A percentile compares a stretch with the other conserved stretches of the same genome.
Conservation (phyloP, 768 basidiomycete genomes). For the Mycena rosella region DNA sequence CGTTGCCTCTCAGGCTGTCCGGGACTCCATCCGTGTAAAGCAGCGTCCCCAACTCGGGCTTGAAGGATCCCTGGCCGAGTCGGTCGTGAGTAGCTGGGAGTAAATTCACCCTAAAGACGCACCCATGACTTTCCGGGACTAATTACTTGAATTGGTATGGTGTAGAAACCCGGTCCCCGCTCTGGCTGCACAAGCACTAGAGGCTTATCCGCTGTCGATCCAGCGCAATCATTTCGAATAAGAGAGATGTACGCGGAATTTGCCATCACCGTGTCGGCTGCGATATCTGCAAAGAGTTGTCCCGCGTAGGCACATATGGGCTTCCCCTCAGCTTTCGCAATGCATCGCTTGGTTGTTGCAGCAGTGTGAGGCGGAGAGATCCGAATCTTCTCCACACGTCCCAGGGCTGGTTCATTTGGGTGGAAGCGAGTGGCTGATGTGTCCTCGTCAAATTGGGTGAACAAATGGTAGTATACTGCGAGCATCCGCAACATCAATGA, state of each 20-base stretch:
- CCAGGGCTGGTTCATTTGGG: neutral
- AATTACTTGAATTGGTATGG: neutral
- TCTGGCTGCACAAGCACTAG: neutral
- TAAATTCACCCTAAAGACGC: too few relatives aligned
- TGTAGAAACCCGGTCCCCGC: neutral
- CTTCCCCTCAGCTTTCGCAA: conserved; percentile 5
- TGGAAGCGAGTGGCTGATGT: neutral
- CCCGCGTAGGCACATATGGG: neutral
- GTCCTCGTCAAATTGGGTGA: conserved; percentile 5
- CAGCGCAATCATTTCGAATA: neutral
- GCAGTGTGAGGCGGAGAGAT: neutral
- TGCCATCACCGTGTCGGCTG: too few relatives aligned
- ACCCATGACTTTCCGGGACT: too few relatives aligned
- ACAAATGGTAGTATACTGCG: conserved; percentile 17
- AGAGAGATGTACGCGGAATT: neutral
- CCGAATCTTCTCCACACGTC: neutral
- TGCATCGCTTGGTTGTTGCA: neutral
- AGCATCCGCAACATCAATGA: too few relatives aligned
- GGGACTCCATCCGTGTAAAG: too few relatives aligned
- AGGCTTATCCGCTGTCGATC: neutral
- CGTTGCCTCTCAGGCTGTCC: too few relatives aligned
- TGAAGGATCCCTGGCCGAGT: too few relatives aligned
- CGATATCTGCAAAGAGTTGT: too few relatives aligned
- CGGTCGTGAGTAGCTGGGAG: too few relatives aligned
- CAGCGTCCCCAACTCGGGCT: too few relatives aligned